Evolutionary conservation across 805 yeast species (phyloP).

Genomic region (Yamadazyma kitorensis): DNA sequence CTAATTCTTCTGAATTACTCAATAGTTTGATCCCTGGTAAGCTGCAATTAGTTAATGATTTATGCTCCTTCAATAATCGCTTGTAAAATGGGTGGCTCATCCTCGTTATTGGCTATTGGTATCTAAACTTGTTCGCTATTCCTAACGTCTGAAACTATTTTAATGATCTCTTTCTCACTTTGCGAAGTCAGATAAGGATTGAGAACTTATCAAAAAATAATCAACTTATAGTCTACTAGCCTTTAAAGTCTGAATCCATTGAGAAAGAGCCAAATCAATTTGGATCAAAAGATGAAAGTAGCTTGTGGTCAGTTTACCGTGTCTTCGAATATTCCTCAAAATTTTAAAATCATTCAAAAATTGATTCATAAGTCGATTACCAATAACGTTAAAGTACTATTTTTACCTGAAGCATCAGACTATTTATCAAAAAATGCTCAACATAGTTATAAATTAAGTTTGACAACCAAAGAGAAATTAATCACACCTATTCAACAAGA

Average conservation of each 20-base stretch:
- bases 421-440: conserved; percentile 69
- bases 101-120: background rate
- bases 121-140: no score
- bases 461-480: conserved; percentile 35
- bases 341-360: conserved; percentile 56
- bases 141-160: no score
- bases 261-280: no score
- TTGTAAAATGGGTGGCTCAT: conserved; percentile 26
- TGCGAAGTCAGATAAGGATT: no score
- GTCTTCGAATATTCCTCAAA: conserved; percentile 55
- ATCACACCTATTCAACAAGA: conserved; percentile 43
- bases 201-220: no score
- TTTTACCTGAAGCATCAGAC: conserved; percentile 93
- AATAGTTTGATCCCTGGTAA: conserved; percentile 25
- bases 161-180: no score
- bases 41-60: conserved; percentile 10
- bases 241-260: no score
- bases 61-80: conserved; percentile 28
- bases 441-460: conserved; percentile 63
- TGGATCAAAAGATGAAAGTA: conserved; percentile 5
- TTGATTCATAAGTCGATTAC: conserved; percentile 64
- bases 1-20: conserved; percentile 16
- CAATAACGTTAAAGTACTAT: conserved; percentile 62
- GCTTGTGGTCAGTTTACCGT: conserved; percentile 75
- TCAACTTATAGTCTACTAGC: no score